Evolutionary conservation across 2,329 filamentous ascomycete genomes (phyloP), one percentile per base, ranked within the genome.

Genomic region (Ascosphaera apis): DNA sequence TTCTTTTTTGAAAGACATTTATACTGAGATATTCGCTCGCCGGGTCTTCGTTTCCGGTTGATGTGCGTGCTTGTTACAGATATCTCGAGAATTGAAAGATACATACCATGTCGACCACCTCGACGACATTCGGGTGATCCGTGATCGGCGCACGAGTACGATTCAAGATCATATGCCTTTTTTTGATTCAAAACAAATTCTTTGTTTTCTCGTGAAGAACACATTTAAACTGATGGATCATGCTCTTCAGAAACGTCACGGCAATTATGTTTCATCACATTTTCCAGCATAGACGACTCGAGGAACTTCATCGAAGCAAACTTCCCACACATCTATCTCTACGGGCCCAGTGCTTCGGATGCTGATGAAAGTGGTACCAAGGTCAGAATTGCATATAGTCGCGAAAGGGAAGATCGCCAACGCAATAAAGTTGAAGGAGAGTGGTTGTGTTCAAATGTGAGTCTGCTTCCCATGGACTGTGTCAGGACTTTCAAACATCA

Each of bases 101-200:
- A 57, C 56, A 43, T 62, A 68, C 43, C 53, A 60, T 45, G 53
- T 66, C 41, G 55, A 62, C 38, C 57, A 56, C n/a, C 50, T 71
- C 40, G 65, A 69, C 45, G 65, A 69, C 44, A 55, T 70, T 34
- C 58, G 65, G 13, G 55, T 71, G 36, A 71, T 71, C 44, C 63
- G 65, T 40, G 66, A 71, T 44, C 60, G 65, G 38, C 62, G 66
- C 40, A 69, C 66, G 15, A 67, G 67, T 69, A 53, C 42, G 53
- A 47, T 13, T 18, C 16, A 2, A 17, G 6, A 15, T 15, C 15
- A n/a, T 13, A 21, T 32, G 6, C 16, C 5, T 15, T 25, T 7
- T 5, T 12, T 15, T 8, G 41, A 42, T 15, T 35, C 37, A 42
- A 34, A 42, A 19, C 23, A 12, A 16, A 13, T 23, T 16, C 9